These are phyloP conservation scores for Diaporthe sp. DNA, from an alignment of 2,329 filamentous ascomycete genomes.

Conservation along the genomic window DNA sequence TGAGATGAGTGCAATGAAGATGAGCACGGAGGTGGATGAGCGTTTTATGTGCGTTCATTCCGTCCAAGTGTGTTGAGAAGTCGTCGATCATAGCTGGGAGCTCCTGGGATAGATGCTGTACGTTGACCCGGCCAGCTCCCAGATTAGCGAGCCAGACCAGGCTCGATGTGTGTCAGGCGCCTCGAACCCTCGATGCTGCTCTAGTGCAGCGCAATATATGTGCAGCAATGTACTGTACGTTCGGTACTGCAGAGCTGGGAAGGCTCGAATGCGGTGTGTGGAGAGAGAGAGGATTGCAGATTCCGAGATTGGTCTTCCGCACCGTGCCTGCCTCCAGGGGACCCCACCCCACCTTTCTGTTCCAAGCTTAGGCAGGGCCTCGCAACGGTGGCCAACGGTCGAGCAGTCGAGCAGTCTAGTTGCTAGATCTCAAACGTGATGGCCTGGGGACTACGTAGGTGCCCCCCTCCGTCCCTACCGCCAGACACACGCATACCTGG, in stretches of 20 bases:
- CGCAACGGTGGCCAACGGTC: conserved; percentile 17
- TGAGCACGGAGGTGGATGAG: neutral
- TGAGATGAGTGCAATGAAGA: neutral
- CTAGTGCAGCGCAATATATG: neutral
- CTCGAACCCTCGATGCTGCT: neutral
- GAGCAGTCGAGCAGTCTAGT: neutral
- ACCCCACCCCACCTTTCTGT: conserved; percentile 16
- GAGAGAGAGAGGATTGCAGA: neutral
- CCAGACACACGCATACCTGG: neutral
- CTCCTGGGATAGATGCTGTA: neutral
- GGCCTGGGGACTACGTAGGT: neutral
- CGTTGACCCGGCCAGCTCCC: neutral
- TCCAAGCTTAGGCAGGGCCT: neutral
- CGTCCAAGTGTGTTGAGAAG: neutral
- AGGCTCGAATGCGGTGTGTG: neutral
- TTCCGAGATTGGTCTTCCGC: conserved; percentile 18
- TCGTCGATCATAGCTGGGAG: neutral
- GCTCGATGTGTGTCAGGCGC: neutral
- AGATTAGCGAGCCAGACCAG: neutral
- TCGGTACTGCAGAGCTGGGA: conserved; percentile 17
- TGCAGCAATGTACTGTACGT: neutral
- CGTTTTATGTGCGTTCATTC: neutral
- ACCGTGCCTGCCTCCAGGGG: neutral
- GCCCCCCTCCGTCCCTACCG: neutral
- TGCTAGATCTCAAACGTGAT: neutral